Evolutionary conservation across 2,329 filamentous ascomycete species (phyloP), one percentile per base, ranked within the genome.

Genomic region (Aureobasidium sp.): DNA sequence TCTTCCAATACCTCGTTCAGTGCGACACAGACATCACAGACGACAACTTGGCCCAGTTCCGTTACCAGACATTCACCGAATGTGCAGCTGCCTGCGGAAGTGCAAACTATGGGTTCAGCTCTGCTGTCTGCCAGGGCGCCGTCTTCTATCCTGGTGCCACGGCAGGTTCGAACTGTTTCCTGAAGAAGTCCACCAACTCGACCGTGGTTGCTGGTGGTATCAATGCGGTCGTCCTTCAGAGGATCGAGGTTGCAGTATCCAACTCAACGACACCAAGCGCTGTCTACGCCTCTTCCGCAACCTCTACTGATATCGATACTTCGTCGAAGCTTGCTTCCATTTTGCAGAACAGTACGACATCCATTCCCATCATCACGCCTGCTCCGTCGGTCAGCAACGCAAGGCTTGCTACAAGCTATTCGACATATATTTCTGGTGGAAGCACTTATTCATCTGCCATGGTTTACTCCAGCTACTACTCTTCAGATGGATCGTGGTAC

Each of bases 71-170:
- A 19, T 64, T 64, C 54, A 58, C 58, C 7, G 59, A 67, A 34
- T 68, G 66, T 53, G 60, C 62, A 12, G 63, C 62, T 17, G 64
- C 66, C 44, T 68, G 66, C 51, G 66, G 65, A 7, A 40, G 57
- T 8, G 62, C 60, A n/a, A 60, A 68, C 52, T 55, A 57, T 30
- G 57, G 59, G 4, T 60, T 65, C 44, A 58, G 62, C 32, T 52
- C 44, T 5, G 61, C 62, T 1, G 61, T 64, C n/a, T 68, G 65
- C 55, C 59, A 65, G 53, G 64, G 62, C 30, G 59, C 63, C 7
- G 62, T 61, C 4, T 66, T 61, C 59, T 63, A 62, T 54, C 57
- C 57, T n/a, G 52, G 57, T 16, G 62, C 60, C 8, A 16, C 22
- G 6, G 16, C 41, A 10, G 39, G 50, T n/a, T 59, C 58, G 32